Conservation (phyloP, 2,329 filamentous ascomycete species). For the Kalaharituber pfeilii region DNA sequence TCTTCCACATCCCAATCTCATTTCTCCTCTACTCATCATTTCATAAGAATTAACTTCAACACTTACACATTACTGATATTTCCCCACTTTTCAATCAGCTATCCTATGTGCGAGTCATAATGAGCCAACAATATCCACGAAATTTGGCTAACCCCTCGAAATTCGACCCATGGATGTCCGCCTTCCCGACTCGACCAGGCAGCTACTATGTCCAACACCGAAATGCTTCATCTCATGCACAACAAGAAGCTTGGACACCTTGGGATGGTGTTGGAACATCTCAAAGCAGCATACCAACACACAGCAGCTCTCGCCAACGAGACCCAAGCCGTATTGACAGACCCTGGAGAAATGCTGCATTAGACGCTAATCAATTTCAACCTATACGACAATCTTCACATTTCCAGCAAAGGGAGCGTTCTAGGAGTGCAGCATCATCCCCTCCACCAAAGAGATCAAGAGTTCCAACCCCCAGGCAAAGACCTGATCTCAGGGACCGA, state of each 20-base stretch:
- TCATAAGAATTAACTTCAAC: neutral
- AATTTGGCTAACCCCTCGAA: neutral
- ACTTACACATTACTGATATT: neutral
- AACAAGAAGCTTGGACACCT: neutral
- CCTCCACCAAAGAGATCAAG: neutral
- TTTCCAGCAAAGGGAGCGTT: neutral
- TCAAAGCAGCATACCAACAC: neutral
- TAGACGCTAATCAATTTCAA: neutral
- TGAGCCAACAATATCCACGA: neutral
- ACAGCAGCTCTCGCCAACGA: neutral
- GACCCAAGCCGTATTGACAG: neutral
- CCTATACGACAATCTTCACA: neutral
- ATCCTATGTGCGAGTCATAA: slow-evolving; percentile 1
- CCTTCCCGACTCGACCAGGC: neutral
- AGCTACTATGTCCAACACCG: neutral
- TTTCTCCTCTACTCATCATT: neutral
- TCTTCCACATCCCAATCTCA: neutral
- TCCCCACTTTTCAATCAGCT: neutral
- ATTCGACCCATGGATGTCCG: neutral
- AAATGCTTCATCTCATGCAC: neutral
- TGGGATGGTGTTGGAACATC: neutral
- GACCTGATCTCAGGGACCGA: neutral
- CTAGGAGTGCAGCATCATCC: neutral
- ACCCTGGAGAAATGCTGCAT: neutral
- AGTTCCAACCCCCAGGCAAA: too few species aligned